These are phyloP conservation scores for Firmiana major DNA, from an alignment of 345 rosid species.

Conservation along the genomic window DNA sequence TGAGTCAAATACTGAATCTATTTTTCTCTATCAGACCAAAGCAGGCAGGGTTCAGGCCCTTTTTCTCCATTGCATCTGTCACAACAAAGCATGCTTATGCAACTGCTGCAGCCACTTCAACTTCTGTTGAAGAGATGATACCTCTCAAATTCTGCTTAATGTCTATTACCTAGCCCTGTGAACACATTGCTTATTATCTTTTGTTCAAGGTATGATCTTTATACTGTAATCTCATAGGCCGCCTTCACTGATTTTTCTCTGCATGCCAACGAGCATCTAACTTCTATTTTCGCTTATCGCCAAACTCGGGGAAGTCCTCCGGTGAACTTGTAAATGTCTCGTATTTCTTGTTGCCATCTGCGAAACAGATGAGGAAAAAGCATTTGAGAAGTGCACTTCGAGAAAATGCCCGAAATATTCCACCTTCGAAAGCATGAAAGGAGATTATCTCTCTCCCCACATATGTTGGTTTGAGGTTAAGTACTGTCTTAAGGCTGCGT, in stretches of 20 bases:
- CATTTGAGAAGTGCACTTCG: neutral
- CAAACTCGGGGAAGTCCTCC: constrained; percentile 59
- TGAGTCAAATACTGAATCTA: constrained; percentile 19
- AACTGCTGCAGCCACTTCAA: constrained; percentile 64
- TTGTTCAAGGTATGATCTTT: constrained; percentile 65
- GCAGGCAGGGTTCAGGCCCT: constrained; percentile 74
- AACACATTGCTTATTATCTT: constrained; percentile 84
- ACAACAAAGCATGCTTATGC: constrained; percentile 97
- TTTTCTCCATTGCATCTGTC: constrained; percentile 86
- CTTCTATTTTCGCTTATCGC: neutral
- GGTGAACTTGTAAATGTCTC: constrained; percentile 44
- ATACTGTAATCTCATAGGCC: neutral
- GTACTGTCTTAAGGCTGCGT: too few species aligned
- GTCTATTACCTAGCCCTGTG: constrained; percentile 94
- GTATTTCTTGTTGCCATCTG: neutral
- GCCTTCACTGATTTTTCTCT: neutral
- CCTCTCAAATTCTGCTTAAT: constrained; percentile 94
- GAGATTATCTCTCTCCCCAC: neutral
- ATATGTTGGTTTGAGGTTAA: neutral
- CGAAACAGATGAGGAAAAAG: neutral
- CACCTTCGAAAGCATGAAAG: neutral
- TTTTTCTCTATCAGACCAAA: constrained; percentile 68
- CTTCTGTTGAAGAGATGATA: constrained; percentile 69
- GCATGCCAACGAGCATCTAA: constrained; percentile 10
- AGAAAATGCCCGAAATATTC: neutral